Base-by-base conservation (phyloP, 2,329 filamentous ascomycete genomes). In the Aureobasidium sp. region DNA sequence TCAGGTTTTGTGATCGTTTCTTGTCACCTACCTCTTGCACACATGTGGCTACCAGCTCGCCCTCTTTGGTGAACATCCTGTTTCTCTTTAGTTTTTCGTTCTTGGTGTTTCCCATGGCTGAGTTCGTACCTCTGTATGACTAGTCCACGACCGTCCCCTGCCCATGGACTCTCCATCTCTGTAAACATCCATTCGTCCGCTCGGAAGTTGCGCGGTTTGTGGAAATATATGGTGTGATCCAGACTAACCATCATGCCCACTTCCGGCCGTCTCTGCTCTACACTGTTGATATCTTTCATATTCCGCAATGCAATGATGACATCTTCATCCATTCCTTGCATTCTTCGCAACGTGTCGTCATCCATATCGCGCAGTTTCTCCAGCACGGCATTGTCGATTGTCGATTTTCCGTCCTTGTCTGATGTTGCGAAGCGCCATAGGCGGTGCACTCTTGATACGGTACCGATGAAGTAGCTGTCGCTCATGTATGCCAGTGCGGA, bases 401-500 rank as follows among this genome's bases (percentile, higher is more conserved):
- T 56, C 14, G 56, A 58, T 22, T 59, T 60, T 14, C 57, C 59
- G 17, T 56, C 58, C 17, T 44, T 52, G 35, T 55, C 49, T 2
- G 51, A 27, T 35, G 45, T 38, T 25, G 50, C 42, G 37, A 52
- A 58, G 34, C 56, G 29, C 79, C 86, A 90, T 30, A 96, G 77
- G 54, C 81, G 79, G 69, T 96, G 90, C 52, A 90, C 84, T 17
- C 88, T 81, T 24, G 84, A 77, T 6, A 96, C 81, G 2, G 90
- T 96, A 34, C 88, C 90, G 68, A 97, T 90, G 71, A 98, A 97
- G 72, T 88, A 93, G 45, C 55, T 57, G 30, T 58, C 57, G 22
- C 84, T 88, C 74, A 97, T 87, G 73, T 97, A 98, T 21, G 91
- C 91, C 57, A 98, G 76, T 7, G 93, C 93, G 32, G 81, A 85